Conservation (phyloP, 2,329 filamentous ascomycete genomes). For the Colletotrichum coccodes region DNA sequence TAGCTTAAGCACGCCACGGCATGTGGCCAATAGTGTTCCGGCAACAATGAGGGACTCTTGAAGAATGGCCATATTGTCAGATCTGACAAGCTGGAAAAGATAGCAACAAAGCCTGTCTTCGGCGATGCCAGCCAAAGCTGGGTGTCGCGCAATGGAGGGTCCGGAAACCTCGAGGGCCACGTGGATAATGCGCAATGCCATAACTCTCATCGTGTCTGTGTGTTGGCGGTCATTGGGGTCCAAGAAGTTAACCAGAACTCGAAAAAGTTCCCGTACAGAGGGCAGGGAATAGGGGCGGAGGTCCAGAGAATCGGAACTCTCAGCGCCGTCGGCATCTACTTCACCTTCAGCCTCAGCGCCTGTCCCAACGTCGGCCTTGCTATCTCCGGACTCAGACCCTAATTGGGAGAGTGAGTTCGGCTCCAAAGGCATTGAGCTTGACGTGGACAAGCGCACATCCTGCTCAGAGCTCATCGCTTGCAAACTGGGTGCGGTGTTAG, state of each 20-base stretch:
- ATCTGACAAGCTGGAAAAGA: conserved; percentile 94
- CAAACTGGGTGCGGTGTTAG: conserved; percentile 12
- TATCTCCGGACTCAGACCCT: conserved; percentile 17
- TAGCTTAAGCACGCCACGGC: conserved; percentile 88
- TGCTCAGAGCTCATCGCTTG: conserved; percentile 6
- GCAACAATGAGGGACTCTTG: conserved; percentile 94
- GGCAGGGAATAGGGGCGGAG: conserved; percentile 92
- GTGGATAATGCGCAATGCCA: conserved; percentile 96
- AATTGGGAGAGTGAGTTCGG: conserved; percentile 1
- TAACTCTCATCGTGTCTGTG: conserved; percentile 94
- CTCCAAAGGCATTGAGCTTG: conserved; percentile 19
- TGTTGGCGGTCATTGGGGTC: conserved; percentile 94
- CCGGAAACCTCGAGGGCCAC: conserved; percentile 96
- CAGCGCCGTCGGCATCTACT: conserved; percentile 41
- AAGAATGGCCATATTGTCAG: conserved; percentile 94
- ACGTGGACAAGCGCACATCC: conserved; percentile 19
- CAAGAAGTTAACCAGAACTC: conserved; percentile 91
- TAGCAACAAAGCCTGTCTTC: conserved; percentile 94
- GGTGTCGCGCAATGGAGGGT: conserved; percentile 92
- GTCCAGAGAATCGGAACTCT: conserved; percentile 60
- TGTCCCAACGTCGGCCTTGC: conserved; percentile 2
- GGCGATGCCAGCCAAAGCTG: conserved; percentile 85
- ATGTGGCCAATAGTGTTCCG: conserved; percentile 90
- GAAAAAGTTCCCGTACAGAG: conserved; percentile 92
- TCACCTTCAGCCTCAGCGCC: conserved; percentile 27